Evolutionary conservation across 2,329 filamentous ascomycete genomes (phyloP).

Genomic region (Alternaria triticimaculans): DNA sequence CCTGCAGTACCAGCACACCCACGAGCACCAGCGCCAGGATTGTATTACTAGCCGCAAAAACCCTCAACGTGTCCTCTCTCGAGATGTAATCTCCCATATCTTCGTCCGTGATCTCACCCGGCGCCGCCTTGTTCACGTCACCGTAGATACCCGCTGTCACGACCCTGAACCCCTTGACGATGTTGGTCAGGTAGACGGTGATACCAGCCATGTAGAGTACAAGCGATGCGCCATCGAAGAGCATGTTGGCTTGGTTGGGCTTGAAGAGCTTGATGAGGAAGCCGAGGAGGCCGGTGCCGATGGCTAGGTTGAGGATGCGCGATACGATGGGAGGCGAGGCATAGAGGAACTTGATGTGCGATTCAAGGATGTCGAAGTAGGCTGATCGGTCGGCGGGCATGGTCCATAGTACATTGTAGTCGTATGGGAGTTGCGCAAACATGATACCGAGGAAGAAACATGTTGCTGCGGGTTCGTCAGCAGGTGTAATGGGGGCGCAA

Average conservation of each 20-base stretch:
- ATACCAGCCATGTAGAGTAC: slow-evolving; percentile 83
- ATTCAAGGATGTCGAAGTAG: slow-evolving; percentile 86
- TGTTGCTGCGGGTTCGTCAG: slow-evolving; percentile 57
- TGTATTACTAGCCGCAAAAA: slow-evolving; percentile 92
- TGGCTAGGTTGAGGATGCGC: slow-evolving; percentile 92
- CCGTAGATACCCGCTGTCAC: slow-evolving; percentile 76
- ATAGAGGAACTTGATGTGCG: slow-evolving; percentile 89
- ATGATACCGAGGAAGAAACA: slow-evolving; percentile 99
- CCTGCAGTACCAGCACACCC: slow-evolving; percentile 90
- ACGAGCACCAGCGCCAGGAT: slow-evolving; percentile 92
- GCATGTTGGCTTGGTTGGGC: slow-evolving; percentile 90
- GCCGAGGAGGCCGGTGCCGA: slow-evolving; percentile 83
- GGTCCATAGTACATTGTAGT: slow-evolving; percentile 87
- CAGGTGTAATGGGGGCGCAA: slow-evolving; percentile 1
- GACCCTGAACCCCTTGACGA: slow-evolving; percentile 89
- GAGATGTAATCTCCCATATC: slow-evolving; percentile 71
- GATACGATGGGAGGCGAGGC: slow-evolving; percentile 89
- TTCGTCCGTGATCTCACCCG: slow-evolving; percentile 35
- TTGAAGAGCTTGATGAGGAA: slow-evolving; percentile 95
- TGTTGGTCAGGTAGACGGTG: slow-evolving; percentile 93
- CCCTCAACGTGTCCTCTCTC: slow-evolving; percentile 87
- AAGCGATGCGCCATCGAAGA: slow-evolving; percentile 81
- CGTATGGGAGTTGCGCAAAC: slow-evolving; percentile 96
- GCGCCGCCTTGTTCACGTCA: slow-evolving; percentile 44
- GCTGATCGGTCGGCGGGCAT: slow-evolving; percentile 66